A percentile compares a stretch with the other conserved stretches of the same genome.
Conservation (phyloP, 2,329 filamentous ascomycete species). For the Botrytis pseudocinerea region DNA sequence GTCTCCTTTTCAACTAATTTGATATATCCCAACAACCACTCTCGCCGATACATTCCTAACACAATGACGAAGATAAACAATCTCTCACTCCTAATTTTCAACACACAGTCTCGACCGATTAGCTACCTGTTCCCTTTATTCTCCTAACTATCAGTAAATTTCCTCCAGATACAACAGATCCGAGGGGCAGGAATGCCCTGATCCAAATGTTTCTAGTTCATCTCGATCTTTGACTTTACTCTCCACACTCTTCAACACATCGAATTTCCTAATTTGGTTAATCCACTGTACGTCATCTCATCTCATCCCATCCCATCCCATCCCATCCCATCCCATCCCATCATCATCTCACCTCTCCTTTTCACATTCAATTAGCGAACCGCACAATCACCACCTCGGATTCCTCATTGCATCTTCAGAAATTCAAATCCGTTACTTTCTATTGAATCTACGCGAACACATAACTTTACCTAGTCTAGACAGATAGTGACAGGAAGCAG, state of each 20-base stretch:
- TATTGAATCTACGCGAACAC: neutral
- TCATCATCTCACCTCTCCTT: neutral
- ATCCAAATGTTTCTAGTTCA: neutral
- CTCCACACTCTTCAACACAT: neutral
- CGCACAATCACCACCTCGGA: neutral
- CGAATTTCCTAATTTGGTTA: neutral
- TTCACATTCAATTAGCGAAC: neutral
- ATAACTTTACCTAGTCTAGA: neutral
- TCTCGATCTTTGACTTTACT: neutral
- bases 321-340: too few species aligned
- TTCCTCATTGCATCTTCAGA: neutral
- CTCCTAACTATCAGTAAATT: neutral
- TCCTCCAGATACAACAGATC: neutral
- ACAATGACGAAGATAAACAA: neutral
- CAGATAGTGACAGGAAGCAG: neutral
- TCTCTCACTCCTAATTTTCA: accelerated
- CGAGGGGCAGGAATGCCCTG: too few species aligned
- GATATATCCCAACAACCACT: neutral
- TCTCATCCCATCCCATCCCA: neutral
- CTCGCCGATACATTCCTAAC: neutral
- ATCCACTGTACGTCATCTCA: neutral
- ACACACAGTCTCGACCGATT: neutral
- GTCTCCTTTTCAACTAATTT: neutral
- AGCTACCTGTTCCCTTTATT: neutral
- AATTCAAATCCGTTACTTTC: neutral